Evolutionary conservation across 768 basidiomycete species (phyloP).

Genomic region (Lactifluus hygrophoroides): DNA sequence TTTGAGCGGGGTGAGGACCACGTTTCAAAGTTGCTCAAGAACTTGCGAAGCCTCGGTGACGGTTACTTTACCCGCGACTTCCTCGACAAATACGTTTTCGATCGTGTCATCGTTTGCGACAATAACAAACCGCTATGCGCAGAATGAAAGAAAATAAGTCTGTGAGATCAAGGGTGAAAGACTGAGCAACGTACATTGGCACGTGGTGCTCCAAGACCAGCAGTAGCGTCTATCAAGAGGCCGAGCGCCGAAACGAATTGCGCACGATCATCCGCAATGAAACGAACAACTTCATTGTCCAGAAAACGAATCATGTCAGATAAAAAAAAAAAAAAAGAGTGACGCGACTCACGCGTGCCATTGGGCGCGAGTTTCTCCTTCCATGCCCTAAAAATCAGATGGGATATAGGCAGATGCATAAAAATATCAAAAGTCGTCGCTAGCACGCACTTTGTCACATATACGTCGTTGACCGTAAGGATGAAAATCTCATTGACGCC

Average conservation of each 20-base stretch:
- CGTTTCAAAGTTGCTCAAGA: conserved; percentile 26
- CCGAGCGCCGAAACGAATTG: conserved; percentile 34
- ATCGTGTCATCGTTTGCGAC: conserved; percentile 63
- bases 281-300: conserved; percentile 27
- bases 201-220: conserved; percentile 56
- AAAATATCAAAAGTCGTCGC: not conserved
- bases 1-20: too few relatives aligned
- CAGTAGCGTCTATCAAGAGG: conserved; percentile 40
- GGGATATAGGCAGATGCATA: not conserved
- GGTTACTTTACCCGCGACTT: conserved; percentile 31
- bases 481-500: conserved; percentile 67
- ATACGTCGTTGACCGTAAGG: conserved; percentile 72
- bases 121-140: conserved; percentile 48
- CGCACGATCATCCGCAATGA: conserved; percentile 52
- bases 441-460: conserved; percentile 36
- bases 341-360: conserved; percentile 39
- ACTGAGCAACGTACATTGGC: conserved; percentile 33
- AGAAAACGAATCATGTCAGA: not conserved
- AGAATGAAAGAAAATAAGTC: not conserved
- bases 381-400: conserved; percentile 39
- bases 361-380: conserved; percentile 49
- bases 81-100: conserved; percentile 45
- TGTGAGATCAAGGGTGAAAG: not conserved
- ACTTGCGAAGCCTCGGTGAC: conserved; percentile 38
- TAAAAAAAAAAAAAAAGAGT: not conserved